Conservation (phyloP, 2,329 filamentous ascomycete genomes). For the Apiospora sp. region DNA sequence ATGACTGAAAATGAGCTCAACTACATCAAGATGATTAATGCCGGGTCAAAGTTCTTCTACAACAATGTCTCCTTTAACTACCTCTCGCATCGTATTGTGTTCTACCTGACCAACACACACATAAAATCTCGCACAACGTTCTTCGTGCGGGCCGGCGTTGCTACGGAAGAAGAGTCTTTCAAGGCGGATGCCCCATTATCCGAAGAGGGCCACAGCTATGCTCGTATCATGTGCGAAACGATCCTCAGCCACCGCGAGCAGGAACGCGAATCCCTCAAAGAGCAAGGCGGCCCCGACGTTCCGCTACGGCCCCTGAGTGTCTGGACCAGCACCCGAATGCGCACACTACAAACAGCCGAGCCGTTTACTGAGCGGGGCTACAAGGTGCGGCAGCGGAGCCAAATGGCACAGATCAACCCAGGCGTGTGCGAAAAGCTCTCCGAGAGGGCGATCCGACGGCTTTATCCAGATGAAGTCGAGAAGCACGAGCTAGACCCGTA, state of each 20-base stretch:
- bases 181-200: conserved; percentile 89
- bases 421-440: conserved; percentile 95
- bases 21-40: conserved; percentile 99
- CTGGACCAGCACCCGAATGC: conserved; percentile 92
- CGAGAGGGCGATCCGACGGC: conserved; percentile 78
- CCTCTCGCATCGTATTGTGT: conserved; percentile 94
- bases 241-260: conserved; percentile 84
- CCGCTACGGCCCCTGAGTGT: conserved; percentile 83
- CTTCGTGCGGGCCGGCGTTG: conserved; percentile 87
- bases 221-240: conserved; percentile 84
- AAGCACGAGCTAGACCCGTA: conserved; percentile 97
- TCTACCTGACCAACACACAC: conserved; percentile 96
- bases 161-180: conserved; percentile 89
- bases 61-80: conserved; percentile 98
- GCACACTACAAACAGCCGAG: conserved; percentile 89
- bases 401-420: conserved; percentile 97
- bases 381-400: conserved; percentile 88
- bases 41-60: conserved; percentile 89
- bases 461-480: conserved; percentile 89
- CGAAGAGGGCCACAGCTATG: conserved; percentile 80
- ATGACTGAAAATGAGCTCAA: conserved; percentile 95
- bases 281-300: conserved; percentile 70
- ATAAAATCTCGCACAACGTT: conserved; percentile 95
- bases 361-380: conserved; percentile 82
- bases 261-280: conserved; percentile 75